These are phyloP conservation scores for Protostelium mycophagum DNA, from an alignment of 78 protist species.

Conservation along the genomic window DNA sequence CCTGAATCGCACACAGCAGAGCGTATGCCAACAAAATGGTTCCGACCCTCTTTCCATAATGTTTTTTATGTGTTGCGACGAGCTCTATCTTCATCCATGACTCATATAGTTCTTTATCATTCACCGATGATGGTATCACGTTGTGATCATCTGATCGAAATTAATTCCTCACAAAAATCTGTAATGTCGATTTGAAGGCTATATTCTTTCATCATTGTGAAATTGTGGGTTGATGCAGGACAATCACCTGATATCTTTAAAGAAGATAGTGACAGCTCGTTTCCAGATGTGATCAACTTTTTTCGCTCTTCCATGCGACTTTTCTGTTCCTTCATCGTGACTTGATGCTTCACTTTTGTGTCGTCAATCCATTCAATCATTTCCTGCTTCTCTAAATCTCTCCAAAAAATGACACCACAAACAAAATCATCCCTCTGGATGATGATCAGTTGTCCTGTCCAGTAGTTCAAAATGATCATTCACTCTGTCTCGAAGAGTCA, in stretches of 20 bases:
- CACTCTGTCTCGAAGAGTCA: background rate
- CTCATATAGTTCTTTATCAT: background rate
- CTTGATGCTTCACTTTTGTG: background rate
- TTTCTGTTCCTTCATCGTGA: background rate
- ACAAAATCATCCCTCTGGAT: background rate
- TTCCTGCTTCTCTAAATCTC: background rate
- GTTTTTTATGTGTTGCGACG: background rate
- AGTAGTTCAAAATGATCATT: background rate
- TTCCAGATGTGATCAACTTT: too few species aligned
- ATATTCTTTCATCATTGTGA: too few species aligned
- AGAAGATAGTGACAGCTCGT: too few species aligned
- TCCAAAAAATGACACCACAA: background rate
- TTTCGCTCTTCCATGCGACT: background rate
- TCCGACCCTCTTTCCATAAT: background rate
- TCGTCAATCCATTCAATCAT: background rate
- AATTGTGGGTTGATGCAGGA: too few species aligned
- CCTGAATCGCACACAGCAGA: background rate
- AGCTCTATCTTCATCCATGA: background rate
- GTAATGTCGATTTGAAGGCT: too few species aligned
- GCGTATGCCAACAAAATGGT: background rate
- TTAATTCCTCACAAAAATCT: too few species aligned
- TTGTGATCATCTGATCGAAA: too few species aligned
- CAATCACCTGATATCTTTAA: too few species aligned
- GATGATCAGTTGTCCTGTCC: background rate
- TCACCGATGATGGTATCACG: background rate